Conservation (phyloP, 2,329 filamentous ascomycete species). For the Sclerotinia subarctica region DNA sequence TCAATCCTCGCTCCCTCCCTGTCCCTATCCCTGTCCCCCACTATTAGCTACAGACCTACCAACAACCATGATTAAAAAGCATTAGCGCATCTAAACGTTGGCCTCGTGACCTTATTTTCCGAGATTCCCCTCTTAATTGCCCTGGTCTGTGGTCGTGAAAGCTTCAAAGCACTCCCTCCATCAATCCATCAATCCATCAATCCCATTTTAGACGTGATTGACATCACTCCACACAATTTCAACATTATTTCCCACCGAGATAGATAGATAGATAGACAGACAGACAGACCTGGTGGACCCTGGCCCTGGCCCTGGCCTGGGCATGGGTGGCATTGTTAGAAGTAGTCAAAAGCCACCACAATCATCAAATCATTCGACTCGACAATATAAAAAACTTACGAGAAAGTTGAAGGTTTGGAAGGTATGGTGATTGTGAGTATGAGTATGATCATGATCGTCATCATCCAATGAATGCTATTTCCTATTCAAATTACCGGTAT, state of each 20-base stretch:
- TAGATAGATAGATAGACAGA: too few species aligned
- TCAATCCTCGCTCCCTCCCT: too few species aligned
- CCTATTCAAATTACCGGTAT: not conserved
- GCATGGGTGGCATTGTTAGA: not conserved
- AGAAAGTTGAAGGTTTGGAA: slow-evolving; percentile 2
- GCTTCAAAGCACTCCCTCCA: not conserved
- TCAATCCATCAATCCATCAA: not conserved
- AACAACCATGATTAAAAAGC: not conserved
- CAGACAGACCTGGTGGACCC: not conserved
- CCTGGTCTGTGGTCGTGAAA: not conserved
- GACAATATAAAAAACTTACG: not conserved
- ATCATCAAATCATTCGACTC: not conserved
- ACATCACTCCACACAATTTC: not conserved
- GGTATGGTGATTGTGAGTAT: not conserved
- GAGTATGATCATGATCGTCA: too few species aligned
- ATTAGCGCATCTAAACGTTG: not conserved
- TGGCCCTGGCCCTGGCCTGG: not conserved
- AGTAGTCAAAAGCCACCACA: not conserved
- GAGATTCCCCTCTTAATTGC: not conserved
- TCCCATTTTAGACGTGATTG: not conserved
- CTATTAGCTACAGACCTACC: not conserved
- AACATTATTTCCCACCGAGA: not conserved
- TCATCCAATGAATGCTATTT: not conserved
- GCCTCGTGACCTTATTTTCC: slow-evolving; percentile 13
- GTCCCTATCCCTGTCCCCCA: not conserved